Conservation (phyloP, 108 stramenopile genomes). For the Ochromonas danica region DNA sequence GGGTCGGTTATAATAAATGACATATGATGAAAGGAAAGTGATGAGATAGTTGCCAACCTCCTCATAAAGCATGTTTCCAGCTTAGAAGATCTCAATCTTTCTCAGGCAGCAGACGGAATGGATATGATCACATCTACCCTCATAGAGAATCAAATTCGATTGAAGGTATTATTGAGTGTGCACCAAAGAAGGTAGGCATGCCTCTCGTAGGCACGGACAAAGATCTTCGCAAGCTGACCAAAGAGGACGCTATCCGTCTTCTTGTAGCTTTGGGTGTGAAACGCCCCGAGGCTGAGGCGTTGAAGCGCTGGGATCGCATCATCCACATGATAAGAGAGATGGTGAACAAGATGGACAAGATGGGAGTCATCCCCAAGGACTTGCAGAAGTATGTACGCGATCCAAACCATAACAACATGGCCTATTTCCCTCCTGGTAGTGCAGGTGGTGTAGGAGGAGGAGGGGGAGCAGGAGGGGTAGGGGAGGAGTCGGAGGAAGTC, state of each 20-base stretch:
- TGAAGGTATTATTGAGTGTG: too few species aligned
- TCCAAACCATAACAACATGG: background rate
- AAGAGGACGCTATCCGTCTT: background rate
- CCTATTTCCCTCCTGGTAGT: background rate
- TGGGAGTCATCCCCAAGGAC: background rate
- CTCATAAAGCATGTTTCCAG: too few species aligned
- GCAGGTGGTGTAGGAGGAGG: background rate
- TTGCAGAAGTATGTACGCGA: background rate
- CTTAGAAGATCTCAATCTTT: too few species aligned
- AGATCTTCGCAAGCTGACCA: constrained; percentile 3
- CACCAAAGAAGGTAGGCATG: background rate
- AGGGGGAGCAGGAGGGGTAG: background rate
- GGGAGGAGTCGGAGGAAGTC: background rate
- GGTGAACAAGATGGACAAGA: background rate
- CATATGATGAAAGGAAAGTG: too few species aligned
- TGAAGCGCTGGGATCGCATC: constrained; percentile 20
- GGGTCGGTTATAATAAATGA: too few species aligned
- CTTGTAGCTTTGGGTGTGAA: background rate
- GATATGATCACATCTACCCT: too few species aligned
- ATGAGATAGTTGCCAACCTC: too few species aligned
- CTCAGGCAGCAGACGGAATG: too few species aligned
- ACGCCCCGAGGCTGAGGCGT: background rate
- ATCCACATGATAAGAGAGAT: constrained; percentile 4
- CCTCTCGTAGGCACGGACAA: background rate
- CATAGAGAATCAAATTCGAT: too few species aligned